A percentile compares a stretch with the other conserved stretches of the same genome.
Conservation (phyloP, 2,329 filamentous ascomycete genomes). For the Claviceps digitariae region DNA sequence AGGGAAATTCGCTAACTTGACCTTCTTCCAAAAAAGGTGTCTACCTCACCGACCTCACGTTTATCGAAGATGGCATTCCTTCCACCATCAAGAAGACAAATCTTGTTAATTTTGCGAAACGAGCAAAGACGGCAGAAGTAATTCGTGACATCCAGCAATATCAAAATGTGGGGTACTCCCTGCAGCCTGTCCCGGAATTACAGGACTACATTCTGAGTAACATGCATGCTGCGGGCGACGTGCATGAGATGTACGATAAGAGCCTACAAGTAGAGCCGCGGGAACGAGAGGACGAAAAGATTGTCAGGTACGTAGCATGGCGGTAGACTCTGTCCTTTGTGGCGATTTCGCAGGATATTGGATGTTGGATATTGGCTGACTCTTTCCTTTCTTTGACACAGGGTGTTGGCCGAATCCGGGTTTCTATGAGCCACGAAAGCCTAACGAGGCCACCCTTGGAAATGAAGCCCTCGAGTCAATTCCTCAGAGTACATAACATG, state of each 20-base stretch:
- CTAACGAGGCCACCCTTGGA: not conserved
- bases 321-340: conserved; percentile 10
- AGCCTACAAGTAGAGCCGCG: conserved; percentile 86
- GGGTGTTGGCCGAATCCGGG: conserved; percentile 47
- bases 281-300: conserved; percentile 97
- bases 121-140: conserved; percentile 93
- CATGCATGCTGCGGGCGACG: conserved; percentile 88
- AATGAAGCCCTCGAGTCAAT: not conserved
- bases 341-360: not conserved
- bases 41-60: conserved; percentile 92
- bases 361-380: too few species aligned
- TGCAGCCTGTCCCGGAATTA: conserved; percentile 79
- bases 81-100: conserved; percentile 93
- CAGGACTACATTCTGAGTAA: conserved; percentile 96
- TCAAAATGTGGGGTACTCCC: conserved; percentile 89
- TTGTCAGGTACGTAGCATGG: conserved; percentile 67
- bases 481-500: not conserved
- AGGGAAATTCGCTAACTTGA: not conserved
- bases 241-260: conserved; percentile 99
- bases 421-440: conserved; percentile 32
- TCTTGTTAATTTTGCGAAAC: conserved; percentile 96
- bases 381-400: too few species aligned
- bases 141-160: conserved; percentile 98
- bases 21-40: conserved; percentile 40
- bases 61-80: conserved; percentile 96